phyloP scores from a whole-genome alignment of 345 rosid species.

The Kernera saxatilis region DNA sequence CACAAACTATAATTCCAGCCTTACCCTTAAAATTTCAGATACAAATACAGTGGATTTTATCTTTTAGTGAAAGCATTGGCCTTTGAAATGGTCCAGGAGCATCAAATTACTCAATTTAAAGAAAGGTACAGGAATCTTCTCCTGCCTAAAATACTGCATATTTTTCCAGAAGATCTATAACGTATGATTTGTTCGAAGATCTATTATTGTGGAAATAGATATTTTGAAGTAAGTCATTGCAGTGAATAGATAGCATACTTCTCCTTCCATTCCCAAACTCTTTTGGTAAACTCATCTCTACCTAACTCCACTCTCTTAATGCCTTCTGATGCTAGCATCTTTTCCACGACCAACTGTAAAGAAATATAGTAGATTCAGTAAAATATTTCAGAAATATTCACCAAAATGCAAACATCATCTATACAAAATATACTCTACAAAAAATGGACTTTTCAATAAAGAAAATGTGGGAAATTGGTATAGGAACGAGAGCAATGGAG shows the following conservation, averaged over 20 bases:
- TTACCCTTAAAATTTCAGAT: neutral
- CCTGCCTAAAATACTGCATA: neutral
- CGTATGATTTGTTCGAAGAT: neutral
- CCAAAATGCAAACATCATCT: neutral
- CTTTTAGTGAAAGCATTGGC: neutral
- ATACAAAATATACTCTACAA: neutral
- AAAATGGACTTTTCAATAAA: neutral
- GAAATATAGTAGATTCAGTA: slow-evolving; percentile 23
- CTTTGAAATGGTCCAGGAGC: slow-evolving; percentile 3
- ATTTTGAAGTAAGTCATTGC: neutral
- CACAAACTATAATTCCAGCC: slow-evolving; percentile 18
- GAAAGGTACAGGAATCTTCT: neutral
- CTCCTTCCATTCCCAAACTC: slow-evolving; percentile 98
- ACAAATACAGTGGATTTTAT: slow-evolving; percentile 1
- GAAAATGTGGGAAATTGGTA: neutral
- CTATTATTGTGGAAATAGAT: neutral
- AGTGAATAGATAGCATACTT: slow-evolving; percentile 50
- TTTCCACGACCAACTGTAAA: slow-evolving; percentile 87
- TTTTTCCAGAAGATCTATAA: neutral
- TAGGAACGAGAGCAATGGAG: slow-evolving; percentile 2
- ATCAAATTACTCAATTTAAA: neutral
- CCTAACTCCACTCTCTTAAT: slow-evolving; percentile 70
- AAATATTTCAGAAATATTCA: neutral
- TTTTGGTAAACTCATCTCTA: slow-evolving; percentile 82
- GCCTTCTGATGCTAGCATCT: slow-evolving; percentile 93